Conservation (phyloP, 306 rosid genomes). For the Inga oerstediana region DNA sequence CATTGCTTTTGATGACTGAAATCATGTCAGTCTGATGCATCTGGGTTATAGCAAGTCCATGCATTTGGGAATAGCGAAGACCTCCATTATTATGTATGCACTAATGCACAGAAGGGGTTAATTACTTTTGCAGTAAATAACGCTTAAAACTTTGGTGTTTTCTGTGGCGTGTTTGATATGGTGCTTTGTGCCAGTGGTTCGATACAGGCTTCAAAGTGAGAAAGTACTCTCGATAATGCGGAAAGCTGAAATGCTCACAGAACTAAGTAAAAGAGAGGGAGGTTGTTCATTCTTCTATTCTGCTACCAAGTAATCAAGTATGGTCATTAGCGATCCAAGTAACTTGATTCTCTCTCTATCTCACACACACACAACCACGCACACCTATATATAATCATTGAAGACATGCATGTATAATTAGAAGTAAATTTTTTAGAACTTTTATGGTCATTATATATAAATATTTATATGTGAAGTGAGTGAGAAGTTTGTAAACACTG, state of each 20-base stretch:
- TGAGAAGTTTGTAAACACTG: neutral
- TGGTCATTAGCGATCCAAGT: neutral
- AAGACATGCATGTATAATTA: neutral
- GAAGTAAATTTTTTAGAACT: neutral
- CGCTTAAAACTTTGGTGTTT: slow-evolving; percentile 29
- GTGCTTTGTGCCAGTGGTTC: slow-evolving; percentile 32
- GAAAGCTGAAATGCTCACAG: slow-evolving; percentile 45
- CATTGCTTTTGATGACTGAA: slow-evolving; percentile 17
- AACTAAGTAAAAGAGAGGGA: neutral
- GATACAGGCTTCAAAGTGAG: slow-evolving; percentile 28
- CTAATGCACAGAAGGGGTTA: neutral
- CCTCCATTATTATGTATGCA: slow-evolving; percentile 20
- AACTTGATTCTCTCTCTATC: neutral
- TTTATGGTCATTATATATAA: neutral
- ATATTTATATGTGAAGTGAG: neutral
- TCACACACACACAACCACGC: neutral
- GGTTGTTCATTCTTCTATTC: neutral
- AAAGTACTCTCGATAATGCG: slow-evolving; percentile 47
- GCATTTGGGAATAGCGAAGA: slow-evolving; percentile 43
- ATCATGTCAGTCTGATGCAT: slow-evolving; percentile 16
- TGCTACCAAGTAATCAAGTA: neutral
- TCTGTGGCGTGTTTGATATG: slow-evolving; percentile 41
- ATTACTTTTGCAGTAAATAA: slow-evolving; percentile 22
- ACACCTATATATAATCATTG: neutral
- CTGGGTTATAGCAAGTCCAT: slow-evolving; percentile 31